These are phyloP conservation scores for Poterioochromonas sp. DNA, from an alignment of 352 stramenopile species.

Conservation along the genomic window DNA sequence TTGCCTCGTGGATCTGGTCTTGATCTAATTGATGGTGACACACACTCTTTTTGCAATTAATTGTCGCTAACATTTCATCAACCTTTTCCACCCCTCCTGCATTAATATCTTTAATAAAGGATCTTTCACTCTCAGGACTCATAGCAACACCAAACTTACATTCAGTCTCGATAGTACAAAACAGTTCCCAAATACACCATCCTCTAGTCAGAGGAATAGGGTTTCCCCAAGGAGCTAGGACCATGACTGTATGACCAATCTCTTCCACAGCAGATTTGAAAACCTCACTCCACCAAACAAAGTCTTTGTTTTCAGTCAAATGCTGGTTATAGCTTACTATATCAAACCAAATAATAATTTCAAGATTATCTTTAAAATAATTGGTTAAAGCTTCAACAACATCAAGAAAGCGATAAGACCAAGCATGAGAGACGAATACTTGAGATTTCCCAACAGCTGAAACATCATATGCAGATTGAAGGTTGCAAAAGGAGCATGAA, in stretches of 20 bases:
- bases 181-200: conserved; percentile 11
- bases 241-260: conserved; percentile 8
- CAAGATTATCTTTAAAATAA: background rate
- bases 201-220: conserved; percentile 1
- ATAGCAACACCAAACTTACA: no score
- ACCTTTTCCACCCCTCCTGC: no score
- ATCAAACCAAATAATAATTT: conserved; percentile 23
- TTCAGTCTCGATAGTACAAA: no score
- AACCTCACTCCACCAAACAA: background rate
- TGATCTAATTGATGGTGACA: no score
- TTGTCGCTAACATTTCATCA: no score
- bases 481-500: no score
- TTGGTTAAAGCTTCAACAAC: background rate
- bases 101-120: no score
- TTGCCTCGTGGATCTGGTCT: no score
- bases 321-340: conserved; percentile 23
- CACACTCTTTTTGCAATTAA: no score
- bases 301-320: background rate
- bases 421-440: conserved; percentile 30
- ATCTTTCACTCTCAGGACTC: no score
- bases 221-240: conserved; percentile 7
- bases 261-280: background rate
- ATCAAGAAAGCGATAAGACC: conserved; percentile 5
- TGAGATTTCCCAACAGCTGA: no score
- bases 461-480: no score